Conservation (phyloP, 2,329 filamentous ascomycete species). For the Microdochium trichocladiopsis region DNA sequence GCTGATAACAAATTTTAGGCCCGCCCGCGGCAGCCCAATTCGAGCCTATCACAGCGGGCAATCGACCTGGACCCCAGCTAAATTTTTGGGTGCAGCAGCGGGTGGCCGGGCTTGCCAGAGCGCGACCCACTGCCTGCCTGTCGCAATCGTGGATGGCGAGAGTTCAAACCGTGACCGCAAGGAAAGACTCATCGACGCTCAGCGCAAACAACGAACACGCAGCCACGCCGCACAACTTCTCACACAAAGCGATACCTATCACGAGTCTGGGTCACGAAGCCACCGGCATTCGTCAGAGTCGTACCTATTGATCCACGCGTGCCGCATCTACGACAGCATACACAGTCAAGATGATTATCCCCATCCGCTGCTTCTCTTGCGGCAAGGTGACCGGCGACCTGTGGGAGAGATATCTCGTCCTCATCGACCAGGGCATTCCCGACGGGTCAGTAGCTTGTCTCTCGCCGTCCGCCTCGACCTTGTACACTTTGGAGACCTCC, state of each 20-base stretch:
- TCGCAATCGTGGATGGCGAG: too few relatives aligned
- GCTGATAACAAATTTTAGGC: conserved; percentile 14
- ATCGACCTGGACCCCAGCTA: background rate
- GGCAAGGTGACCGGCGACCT: conserved; percentile 98
- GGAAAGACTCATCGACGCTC: too few relatives aligned
- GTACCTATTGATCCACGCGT: too few relatives aligned
- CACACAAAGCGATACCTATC: background rate
- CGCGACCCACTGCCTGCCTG: background rate
- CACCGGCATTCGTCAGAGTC: too few relatives aligned
- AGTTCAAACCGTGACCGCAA: conserved; percentile 1
- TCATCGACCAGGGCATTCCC: conserved; percentile 70
- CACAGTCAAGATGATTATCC: conserved; percentile 80
- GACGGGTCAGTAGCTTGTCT: conserved; percentile 77
- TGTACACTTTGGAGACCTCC: too few relatives aligned
- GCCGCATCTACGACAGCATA: background rate
- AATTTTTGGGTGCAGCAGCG: background rate
- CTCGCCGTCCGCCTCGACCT: too few relatives aligned
- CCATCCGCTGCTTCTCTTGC: conserved; percentile 96
- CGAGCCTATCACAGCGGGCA: conserved; percentile 9
- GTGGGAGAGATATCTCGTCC: conserved; percentile 89
- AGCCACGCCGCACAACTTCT: background rate
- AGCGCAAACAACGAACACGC: background rate
- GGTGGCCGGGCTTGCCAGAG: background rate
- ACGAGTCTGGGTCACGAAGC: background rate
- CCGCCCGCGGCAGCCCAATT: background rate